Base-by-base conservation (phyloP, 2,329 filamentous ascomycete species). In the Chrysosporium keratinophilum region DNA sequence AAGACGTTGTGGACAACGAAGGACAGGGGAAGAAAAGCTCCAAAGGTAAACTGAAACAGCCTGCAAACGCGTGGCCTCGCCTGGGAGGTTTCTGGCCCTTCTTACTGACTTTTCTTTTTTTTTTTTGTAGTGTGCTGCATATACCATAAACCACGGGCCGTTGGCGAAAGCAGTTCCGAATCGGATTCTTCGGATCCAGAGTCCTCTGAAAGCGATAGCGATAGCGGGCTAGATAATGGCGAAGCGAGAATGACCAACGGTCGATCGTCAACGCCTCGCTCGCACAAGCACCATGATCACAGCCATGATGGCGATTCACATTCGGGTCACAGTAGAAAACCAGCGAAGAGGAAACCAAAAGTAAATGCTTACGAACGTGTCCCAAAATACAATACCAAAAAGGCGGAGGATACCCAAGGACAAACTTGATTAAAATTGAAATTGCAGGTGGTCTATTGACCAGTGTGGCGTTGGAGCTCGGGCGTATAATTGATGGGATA, bases 1-100 rank as follows among this genome's bases (percentile, higher is more conserved):
- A 93, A 64, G 85, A 88, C 64, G 90, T 96, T 5, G 77, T 98
- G 2, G 90, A 98, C 71, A 98, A 98, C 65, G 93, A 98, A 71
- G 88, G 88, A 3, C 78, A 97, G 69, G 89, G 89, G 6, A 87
- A 87, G 71, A 98, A 97, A 74, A 91, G 82, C 59, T 95, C 88
- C 15, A 98, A 98, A 81, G 87, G 88, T 91, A 69, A 28, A 28
- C 23, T 28, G 3, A 7, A 7, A 4, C 7, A 28, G n/a, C n/a
- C 23, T 7, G 23, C 23, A 7, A 28, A 28, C 23, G 2, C 33
- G n/a, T 5, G 12, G 37, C 14, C 15, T n/a, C 44, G n/a, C 17
- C 31, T 15, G 11, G 34, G 35, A 2, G 19, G 17, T 10, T n/a
- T 23, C 10, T 34, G 15, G 15, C 23, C 10, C 17, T 34, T 6